These are phyloP conservation scores for Suillus fuscotomentosus DNA, from an alignment of 768 basidiomycete species.

Conservation along the genomic window DNA sequence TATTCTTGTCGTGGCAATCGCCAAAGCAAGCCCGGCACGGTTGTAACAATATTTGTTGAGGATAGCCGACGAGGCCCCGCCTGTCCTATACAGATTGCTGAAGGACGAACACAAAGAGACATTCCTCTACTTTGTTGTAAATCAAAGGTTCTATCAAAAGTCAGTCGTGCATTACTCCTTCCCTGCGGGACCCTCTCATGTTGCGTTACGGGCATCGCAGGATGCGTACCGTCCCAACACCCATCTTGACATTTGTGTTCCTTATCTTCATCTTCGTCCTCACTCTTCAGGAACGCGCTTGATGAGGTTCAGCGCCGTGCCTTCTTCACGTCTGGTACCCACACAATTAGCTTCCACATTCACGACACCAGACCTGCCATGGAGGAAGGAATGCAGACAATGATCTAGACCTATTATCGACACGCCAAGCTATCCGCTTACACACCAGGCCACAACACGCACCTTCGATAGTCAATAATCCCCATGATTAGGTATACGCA, in stretches of 20 bases:
- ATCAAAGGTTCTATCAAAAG: constrained; percentile 84
- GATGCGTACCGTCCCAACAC: constrained; percentile 83
- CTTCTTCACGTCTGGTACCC: constrained; percentile 45
- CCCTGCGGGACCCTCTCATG: constrained; percentile 73
- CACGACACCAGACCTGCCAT: constrained; percentile 45
- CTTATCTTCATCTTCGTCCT: constrained; percentile 54
- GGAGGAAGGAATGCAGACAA: constrained; percentile 53
- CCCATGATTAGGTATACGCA: constrained; percentile 84
- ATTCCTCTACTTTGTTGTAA: constrained; percentile 90
- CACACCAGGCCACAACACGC: neutral
- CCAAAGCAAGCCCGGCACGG: constrained; percentile 63
- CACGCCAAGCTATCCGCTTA: neutral
- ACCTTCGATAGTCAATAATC: constrained; percentile 62
- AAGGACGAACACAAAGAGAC: constrained; percentile 97
- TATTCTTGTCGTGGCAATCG: neutral
- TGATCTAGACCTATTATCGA: constrained; percentile 47
- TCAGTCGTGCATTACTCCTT: constrained; percentile 21
- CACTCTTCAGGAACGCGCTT: constrained; percentile 29
- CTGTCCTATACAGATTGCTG: constrained; percentile 71
- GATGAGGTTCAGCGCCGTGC: constrained; percentile 68
- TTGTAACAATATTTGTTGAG: constrained; percentile 72
- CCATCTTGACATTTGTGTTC: constrained; percentile 42
- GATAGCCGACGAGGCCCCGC: constrained; percentile 20
- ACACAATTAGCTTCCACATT: constrained; percentile 54
- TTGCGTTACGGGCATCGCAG: constrained; percentile 88